These are phyloP conservation scores for Celoporthe dispersa DNA, from an alignment of 2,329 filamentous ascomycete species.

Conservation along the genomic window DNA sequence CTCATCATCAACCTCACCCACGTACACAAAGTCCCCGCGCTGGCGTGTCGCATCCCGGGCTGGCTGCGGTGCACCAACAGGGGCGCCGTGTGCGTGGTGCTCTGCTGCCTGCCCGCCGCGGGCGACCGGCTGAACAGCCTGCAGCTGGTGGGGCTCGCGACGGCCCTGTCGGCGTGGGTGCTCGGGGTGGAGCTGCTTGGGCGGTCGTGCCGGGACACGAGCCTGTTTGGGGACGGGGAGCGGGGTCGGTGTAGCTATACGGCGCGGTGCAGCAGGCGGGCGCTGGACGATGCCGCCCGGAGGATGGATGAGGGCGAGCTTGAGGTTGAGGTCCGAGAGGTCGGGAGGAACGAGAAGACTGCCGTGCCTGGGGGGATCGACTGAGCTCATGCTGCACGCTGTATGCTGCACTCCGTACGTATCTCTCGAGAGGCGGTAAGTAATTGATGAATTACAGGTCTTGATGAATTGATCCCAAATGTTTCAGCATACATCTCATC, in stretches of 20 bases:
- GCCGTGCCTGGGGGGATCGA: conserved; percentile 31
- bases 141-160: conserved; percentile 50
- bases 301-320: conserved; percentile 31
- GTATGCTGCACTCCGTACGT: no score
- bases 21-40: conserved; percentile 54
- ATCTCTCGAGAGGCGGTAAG: no score
- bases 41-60: conserved; percentile 54
- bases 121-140: conserved; percentile 48
- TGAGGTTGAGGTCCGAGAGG: conserved; percentile 37
- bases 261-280: conserved; percentile 46
- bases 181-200: conserved; percentile 55
- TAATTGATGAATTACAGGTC: no score
- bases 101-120: conserved; percentile 60
- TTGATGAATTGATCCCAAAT: no score
- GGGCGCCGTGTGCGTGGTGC: conserved; percentile 50
- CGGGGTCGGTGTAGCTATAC: conserved; percentile 43
- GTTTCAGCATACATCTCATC: no score
- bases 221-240: conserved; percentile 46
- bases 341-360: conserved; percentile 37
- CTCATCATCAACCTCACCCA: conserved; percentile 58
- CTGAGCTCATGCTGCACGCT: no score
- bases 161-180: conserved; percentile 50
- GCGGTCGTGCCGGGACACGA: conserved; percentile 49
- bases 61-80: conserved; percentile 56
- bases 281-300: conserved; percentile 39